These are phyloP conservation scores for Pseudogymnoascus sp. DNA, from an alignment of 2,329 filamentous ascomycete genomes.

Conservation along the genomic window DNA sequence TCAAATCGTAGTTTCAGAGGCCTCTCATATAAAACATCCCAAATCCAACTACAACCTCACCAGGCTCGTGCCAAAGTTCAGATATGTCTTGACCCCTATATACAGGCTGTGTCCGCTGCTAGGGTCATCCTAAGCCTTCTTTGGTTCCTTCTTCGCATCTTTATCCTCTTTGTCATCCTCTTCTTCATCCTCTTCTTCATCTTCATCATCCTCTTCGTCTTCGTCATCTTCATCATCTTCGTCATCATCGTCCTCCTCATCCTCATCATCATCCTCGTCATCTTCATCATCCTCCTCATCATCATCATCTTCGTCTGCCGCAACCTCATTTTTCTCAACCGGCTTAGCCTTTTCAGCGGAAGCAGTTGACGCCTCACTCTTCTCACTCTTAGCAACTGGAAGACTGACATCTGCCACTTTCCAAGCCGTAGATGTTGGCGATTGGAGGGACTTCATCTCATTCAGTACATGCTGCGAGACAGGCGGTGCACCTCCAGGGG, in stretches of 20 bases:
- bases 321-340: slow-evolving; percentile 22
- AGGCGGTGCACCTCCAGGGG: background rate
- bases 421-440: slow-evolving; percentile 26
- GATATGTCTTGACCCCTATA: slow-evolving; percentile 3
- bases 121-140: slow-evolving; percentile 28
- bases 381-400: background rate
- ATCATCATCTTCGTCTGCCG: slow-evolving; percentile 26
- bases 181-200: slow-evolving; percentile 24
- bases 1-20: background rate
- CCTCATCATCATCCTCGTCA: background rate
- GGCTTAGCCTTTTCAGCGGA: slow-evolving; percentile 20
- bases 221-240: background rate
- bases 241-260: background rate
- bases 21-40: background rate
- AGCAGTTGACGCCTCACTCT: background rate
- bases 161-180: slow-evolving; percentile 29
- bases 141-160: slow-evolving; percentile 31
- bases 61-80: background rate
- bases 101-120: slow-evolving; percentile 18
- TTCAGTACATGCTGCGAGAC: background rate
- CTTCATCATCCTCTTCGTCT: background rate
- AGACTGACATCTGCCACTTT: slow-evolving; percentile 13
- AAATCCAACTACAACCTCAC: slow-evolving; percentile 3
- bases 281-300: slow-evolving; percentile 12
- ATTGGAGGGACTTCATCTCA: slow-evolving; percentile 19